Evolutionary conservation across 768 basidiomycete genomes (phyloP).

Genomic region (Boletus sensibilis): DNA sequence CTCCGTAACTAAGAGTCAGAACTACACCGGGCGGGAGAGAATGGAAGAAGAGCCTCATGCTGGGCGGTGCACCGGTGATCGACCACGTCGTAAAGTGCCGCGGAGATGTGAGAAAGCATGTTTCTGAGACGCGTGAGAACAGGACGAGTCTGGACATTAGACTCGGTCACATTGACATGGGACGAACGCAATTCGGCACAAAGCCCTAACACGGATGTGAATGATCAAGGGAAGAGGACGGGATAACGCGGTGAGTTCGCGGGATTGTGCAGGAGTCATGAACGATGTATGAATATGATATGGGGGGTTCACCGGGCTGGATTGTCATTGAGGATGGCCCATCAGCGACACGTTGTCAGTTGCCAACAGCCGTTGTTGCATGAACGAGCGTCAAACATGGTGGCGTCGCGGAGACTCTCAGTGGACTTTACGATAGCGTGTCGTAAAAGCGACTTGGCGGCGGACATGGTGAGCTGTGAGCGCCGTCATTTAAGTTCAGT

Average conservation of each 20-base stretch:
- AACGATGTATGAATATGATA: background rate
- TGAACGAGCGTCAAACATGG: background rate
- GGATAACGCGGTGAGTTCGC: slow-evolving; percentile 10
- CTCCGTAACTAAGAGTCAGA: background rate
- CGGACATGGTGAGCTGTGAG: background rate
- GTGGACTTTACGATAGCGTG: background rate
- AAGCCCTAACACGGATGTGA: background rate
- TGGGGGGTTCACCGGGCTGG: background rate
- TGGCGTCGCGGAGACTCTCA: background rate
- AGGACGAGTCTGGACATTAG: background rate
- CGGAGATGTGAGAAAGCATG: slow-evolving; percentile 4
- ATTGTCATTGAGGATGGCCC: background rate
- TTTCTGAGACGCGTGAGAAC: background rate
- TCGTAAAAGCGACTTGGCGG: background rate
- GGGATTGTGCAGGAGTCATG: background rate
- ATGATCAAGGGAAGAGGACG: background rate
- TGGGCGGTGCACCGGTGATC: background rate
- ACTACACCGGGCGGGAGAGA: background rate
- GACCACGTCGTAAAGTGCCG: slow-evolving; percentile 3
- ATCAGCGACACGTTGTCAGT: background rate
- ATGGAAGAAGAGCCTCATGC: background rate
- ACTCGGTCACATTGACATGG: background rate
- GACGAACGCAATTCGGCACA: background rate
- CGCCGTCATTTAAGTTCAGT: background rate
- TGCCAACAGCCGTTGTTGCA: background rate